Evolutionary conservation across 331 rosid genomes (phyloP).

Genomic region (Acacia concinna): DNA sequence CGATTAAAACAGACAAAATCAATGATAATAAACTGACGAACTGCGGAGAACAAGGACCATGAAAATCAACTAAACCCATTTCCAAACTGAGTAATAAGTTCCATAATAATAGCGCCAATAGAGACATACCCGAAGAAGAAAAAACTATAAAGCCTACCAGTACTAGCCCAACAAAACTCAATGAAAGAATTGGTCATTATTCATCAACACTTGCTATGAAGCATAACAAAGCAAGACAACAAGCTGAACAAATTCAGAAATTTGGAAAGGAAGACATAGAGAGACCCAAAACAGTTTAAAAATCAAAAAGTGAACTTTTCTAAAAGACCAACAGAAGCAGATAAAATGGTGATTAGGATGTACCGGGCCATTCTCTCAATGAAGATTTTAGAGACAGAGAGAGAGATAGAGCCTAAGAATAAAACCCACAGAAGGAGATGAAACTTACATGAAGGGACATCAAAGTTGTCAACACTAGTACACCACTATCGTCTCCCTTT

Average conservation of each 20-base stretch:
- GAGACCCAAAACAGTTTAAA: conserved; percentile 33
- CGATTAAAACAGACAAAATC: background rate
- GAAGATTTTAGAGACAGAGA: conserved; percentile 49
- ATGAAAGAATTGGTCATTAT: conserved; percentile 33
- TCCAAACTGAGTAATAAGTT: conserved; percentile 1
- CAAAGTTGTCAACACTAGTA: conserved; percentile 43
- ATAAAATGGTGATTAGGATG: conserved; percentile 55
- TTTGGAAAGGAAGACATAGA: conserved; percentile 33
- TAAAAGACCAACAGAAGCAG: conserved; percentile 36
- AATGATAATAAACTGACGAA: background rate
- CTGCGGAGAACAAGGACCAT: background rate
- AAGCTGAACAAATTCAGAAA: conserved; percentile 29
- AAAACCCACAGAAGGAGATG: conserved; percentile 46
- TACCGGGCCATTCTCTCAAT: conserved; percentile 57
- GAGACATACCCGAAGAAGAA: conserved; percentile 7
- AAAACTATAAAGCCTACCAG: background rate
- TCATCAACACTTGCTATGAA: conserved; percentile 22
- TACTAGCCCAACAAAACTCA: conserved; percentile 26
- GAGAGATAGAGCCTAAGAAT: conserved; percentile 29
- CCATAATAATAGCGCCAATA: background rate
- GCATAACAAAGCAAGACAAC: conserved; percentile 8
- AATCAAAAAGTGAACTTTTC: conserved; percentile 37
- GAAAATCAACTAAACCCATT: conserved; percentile 2
- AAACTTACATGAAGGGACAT: conserved; percentile 48
- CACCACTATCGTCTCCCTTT: conserved; percentile 38